phyloP scores from a whole-genome alignment of 495 filamentous ascomycete genomes.

The Penicillium pulvis region DNA sequence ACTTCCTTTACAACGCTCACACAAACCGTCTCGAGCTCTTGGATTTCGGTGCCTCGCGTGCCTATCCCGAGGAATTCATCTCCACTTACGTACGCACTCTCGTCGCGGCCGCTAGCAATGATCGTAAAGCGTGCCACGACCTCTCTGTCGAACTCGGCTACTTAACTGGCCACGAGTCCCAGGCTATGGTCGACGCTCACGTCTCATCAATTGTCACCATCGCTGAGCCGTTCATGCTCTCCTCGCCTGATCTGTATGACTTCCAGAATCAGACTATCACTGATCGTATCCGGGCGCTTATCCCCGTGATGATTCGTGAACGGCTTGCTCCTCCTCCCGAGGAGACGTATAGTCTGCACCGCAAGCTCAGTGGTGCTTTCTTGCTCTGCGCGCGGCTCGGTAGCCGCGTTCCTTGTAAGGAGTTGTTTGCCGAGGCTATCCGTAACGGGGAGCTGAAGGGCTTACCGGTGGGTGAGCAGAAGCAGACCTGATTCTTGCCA shows the following conservation, averaged over 20 bases:
- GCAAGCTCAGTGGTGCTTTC: constrained; percentile 95
- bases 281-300: constrained; percentile 79
- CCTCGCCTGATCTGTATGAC: constrained; percentile 83
- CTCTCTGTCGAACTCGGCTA: constrained; percentile 87
- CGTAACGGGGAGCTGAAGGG: constrained; percentile 42
- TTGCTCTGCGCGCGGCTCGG: constrained; percentile 86
- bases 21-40: constrained; percentile 82
- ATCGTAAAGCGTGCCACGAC: constrained; percentile 60
- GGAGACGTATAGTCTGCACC: constrained; percentile 95
- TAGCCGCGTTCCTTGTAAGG: constrained; percentile 76
- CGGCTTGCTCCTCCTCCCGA: constrained; percentile 88
- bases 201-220: constrained; percentile 78
- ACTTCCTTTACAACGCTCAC: constrained; percentile 84
- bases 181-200: constrained; percentile 85
- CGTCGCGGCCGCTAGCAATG: constrained; percentile 69
- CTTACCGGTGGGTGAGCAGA: constrained; percentile 13
- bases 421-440: constrained; percentile 74
- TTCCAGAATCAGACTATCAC: constrained; percentile 95
- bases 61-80: constrained; percentile 80
- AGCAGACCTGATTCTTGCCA: neutral
- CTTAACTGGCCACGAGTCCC: constrained; percentile 83
- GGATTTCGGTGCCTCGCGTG: constrained; percentile 92
- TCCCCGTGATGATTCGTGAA: constrained; percentile 91
- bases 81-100: constrained; percentile 75
- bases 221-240: constrained; percentile 82